A percentile compares a stretch with the other conserved stretches of the same genome.
These are phyloP conservation scores for Diaporthe nobilis DNA, from an alignment of 2,329 filamentous ascomycete species.

Conservation along the genomic window DNA sequence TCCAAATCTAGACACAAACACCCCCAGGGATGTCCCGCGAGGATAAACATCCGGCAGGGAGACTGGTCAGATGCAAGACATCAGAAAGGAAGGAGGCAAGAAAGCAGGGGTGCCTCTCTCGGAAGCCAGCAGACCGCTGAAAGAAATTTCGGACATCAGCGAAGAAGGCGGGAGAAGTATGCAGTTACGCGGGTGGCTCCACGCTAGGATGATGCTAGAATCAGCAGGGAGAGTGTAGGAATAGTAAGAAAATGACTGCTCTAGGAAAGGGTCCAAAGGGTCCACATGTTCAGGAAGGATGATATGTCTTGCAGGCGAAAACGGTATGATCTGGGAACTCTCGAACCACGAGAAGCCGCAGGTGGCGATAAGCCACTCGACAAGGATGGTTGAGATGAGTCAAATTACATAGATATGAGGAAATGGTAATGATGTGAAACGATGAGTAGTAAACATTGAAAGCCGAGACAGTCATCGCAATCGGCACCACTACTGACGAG, in stretches of 20 bases:
- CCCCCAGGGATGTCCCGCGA: neutral
- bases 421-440: neutral
- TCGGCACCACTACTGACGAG: neutral
- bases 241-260: slow-evolving; percentile 4
- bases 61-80: slow-evolving; percentile 9
- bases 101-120: neutral
- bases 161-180: neutral
- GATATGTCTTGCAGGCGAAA: slow-evolving; percentile 1
- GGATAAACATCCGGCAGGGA: neutral
- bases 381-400: neutral
- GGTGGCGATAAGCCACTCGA: neutral
- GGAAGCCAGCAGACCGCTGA: slow-evolving; percentile 34
- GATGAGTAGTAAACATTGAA: neutral
- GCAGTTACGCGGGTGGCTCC: slow-evolving; percentile 4
- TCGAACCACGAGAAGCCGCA: neutral
- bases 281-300: neutral
- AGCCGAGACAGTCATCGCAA: neutral
- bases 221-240: neutral
- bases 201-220: neutral
- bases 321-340: neutral
- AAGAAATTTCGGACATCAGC: slow-evolving; percentile 31
- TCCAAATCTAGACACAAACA: neutral
- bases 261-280: slow-evolving; percentile 15
- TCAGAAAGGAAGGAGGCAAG: neutral
- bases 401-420: neutral